Evolutionary conservation across 129 eudicot genomes (phyloP).

Genomic region (Centella asiatica): DNA sequence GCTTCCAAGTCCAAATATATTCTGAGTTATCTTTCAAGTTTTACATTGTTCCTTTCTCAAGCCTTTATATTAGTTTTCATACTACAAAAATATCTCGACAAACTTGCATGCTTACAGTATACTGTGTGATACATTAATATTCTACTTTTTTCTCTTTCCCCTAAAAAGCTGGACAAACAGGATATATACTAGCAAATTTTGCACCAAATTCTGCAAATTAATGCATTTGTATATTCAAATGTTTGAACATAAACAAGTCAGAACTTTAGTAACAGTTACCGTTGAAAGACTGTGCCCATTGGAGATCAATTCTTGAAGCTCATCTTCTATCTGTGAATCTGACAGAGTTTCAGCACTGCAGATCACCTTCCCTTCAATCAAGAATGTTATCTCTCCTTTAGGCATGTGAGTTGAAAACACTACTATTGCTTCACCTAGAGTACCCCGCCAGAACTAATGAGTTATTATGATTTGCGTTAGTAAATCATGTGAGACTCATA

Average conservation of each 20-base stretch:
- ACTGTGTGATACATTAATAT: no score
- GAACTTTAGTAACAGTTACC: slow-evolving; percentile 28
- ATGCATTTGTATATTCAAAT: neutral
- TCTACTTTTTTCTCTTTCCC: no score
- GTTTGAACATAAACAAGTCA: neutral
- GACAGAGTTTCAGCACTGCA: slow-evolving; percentile 42
- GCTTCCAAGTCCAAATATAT: no score
- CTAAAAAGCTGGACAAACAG: no score
- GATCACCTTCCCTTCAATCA: slow-evolving; percentile 59
- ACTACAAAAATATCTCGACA: no score
- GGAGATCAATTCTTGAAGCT: slow-evolving; percentile 51
- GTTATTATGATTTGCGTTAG: slow-evolving; percentile 7
- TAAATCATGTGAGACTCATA: neutral
- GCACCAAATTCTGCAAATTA: neutral
- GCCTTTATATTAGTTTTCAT: no score
- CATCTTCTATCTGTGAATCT: slow-evolving; percentile 65
- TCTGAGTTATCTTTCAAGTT: no score
- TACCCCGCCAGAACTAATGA: slow-evolving; percentile 85
- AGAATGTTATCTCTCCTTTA: slow-evolving; percentile 89
- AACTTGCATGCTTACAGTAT: no score
- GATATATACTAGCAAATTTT: neutral
- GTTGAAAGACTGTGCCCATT: slow-evolving; percentile 76
- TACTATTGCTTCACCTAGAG: slow-evolving; percentile 55
- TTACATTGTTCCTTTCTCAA: no score
- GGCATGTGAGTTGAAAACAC: slow-evolving; percentile 52